Conservation (phyloP, 2,329 filamentous ascomycete species). For the Septoria petroselini region DNA sequence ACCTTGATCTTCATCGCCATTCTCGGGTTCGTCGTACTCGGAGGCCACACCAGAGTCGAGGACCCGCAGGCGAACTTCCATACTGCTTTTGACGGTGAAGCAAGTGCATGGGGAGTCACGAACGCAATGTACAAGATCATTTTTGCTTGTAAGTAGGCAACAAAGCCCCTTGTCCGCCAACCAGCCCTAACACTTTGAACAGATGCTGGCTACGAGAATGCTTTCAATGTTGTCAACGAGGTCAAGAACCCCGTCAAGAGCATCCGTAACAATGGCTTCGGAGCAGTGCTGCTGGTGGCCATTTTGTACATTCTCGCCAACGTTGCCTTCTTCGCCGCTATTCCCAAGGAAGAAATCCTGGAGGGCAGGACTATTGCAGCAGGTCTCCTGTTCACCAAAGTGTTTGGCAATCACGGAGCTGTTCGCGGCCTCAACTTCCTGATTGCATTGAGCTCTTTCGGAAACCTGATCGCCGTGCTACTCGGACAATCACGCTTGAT, state of each 20-base stretch:
- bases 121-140: conserved; percentile 54
- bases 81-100: conserved; percentile 53
- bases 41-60: conserved; percentile 51
- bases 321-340: conserved; percentile 58
- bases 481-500: conserved; percentile 57
- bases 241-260: conserved; percentile 58
- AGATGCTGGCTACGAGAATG: conserved; percentile 45
- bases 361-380: conserved; percentile 55
- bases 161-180: neutral
- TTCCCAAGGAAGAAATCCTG: conserved; percentile 49
- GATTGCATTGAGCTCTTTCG: conserved; percentile 57
- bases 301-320: conserved; percentile 57
- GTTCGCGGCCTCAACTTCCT: conserved; percentile 57
- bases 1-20: conserved; percentile 55
- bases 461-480: conserved; percentile 57
- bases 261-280: conserved; percentile 46
- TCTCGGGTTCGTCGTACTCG: conserved; percentile 61
- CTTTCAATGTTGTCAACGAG: conserved; percentile 62
- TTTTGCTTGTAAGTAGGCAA: conserved; percentile 42
- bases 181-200: neutral
- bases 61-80: conserved; percentile 56
- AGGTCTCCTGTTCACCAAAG: conserved; percentile 57
- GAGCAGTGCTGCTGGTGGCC: conserved; percentile 41
- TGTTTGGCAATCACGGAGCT: conserved; percentile 52
- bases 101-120: conserved; percentile 51